Base-by-base conservation (phyloP, 805 yeast genomes). In the Metschnikowia arizonensis region DNA sequence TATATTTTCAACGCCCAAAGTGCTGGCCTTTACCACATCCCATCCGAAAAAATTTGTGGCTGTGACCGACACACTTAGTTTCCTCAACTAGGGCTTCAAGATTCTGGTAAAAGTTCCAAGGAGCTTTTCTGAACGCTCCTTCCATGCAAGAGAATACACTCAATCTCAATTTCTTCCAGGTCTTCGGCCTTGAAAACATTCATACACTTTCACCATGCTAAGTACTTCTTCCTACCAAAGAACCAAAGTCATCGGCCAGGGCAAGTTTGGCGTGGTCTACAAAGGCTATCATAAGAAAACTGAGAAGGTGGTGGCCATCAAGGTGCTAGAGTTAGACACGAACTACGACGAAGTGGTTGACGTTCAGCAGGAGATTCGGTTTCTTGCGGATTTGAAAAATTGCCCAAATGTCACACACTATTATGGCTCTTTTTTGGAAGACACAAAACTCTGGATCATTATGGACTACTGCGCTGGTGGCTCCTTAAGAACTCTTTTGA, bases 381-480 rank as follows among this genome's bases (percentile, higher is more conserved):
- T 93, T 62, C 72, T 93, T 46, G 73, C 95, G 1, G 88, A 86
- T 52, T 69, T 93, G 51, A 85, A 87, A 55, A 81, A 80, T 44
- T 86, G 85, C 14, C 93, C 95, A n/a, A 93, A 93, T 57, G 88
- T 93, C 43, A 89, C 96, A 2, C 90, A 85, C 51, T 93, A 93
- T 65, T 87, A 85, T 60, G 97, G 97, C 0, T 85, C 95, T 0
- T 84, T 85, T 53, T 66, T 95, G 24, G 80, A 82, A 50, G 97
- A 91, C 39, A 85, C 96, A n/a, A 83, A 86, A 57, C 72, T 93
- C 30, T 93, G 99, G 98, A 90, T 93, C 62, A 82, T 93, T 47
- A 93, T 93, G 97, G 99, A 93, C 60, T 81, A 86, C 59, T 91
- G 98, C 65, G 93, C 96, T 0, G 99, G 99, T 12, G 99, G 99